Percentiles rank a stretch among this genome's conserved stretches.
Conservation (phyloP, 768 basidiomycete genomes). For the Amanita polypyramis region DNA sequence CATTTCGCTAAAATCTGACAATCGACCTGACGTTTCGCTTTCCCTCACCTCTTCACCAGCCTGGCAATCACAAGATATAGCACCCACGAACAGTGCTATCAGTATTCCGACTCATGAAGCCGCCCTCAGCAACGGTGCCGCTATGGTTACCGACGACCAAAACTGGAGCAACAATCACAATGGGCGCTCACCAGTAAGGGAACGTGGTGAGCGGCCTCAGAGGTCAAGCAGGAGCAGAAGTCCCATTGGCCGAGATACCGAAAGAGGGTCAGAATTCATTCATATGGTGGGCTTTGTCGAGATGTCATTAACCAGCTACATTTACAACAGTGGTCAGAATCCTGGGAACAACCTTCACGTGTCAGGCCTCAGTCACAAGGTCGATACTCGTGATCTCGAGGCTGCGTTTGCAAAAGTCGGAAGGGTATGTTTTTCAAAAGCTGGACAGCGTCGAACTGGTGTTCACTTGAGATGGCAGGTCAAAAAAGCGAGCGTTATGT, state of each 20-base stretch:
- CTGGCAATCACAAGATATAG: constrained; percentile 74
- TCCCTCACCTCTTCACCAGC: constrained; percentile 39
- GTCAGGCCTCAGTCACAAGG: constrained; percentile 44
- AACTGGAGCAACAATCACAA: constrained; percentile 37
- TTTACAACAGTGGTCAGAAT: constrained; percentile 45
- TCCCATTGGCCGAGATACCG: constrained; percentile 37
- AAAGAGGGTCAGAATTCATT: constrained; percentile 40
- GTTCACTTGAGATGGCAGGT: constrained; percentile 31
- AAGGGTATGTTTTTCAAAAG: background rate
- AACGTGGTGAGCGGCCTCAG: constrained; percentile 41
- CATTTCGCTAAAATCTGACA: constrained; percentile 30
- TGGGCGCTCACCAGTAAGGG: constrained; percentile 34
- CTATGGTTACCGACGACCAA: constrained; percentile 43
- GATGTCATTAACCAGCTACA: constrained; percentile 19
- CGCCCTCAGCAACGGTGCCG: constrained; percentile 26
- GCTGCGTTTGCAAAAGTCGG: constrained; percentile 84
- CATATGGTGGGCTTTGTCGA: constrained; percentile 12
- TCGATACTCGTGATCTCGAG: constrained; percentile 82
- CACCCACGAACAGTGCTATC: constrained; percentile 52
- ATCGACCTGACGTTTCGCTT: constrained; percentile 28
- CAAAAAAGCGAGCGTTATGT: constrained; percentile 62
- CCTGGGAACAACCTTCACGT: constrained; percentile 60
- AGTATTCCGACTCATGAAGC: constrained; percentile 58
- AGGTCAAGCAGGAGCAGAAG: constrained; percentile 76
- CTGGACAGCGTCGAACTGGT: background rate